Base-by-base conservation (phyloP, 2,329 filamentous ascomycete species). In the Pseudogymnoascus verrucosus region DNA sequence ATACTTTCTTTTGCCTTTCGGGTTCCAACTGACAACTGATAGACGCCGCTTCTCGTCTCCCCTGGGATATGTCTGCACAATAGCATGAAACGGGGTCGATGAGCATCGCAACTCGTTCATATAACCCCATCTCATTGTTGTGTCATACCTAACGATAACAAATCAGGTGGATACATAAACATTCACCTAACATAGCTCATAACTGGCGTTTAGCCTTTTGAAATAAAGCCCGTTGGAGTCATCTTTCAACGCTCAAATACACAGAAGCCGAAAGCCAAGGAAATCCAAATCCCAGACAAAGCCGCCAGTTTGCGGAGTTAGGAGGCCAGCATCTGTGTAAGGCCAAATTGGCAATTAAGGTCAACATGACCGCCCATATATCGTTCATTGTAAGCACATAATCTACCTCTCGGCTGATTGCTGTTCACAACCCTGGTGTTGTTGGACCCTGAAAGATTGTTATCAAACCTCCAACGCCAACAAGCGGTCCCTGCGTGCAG, bases 281-380 rank as follows among this genome's bases (percentile, higher is more conserved):
- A 5, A 34, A 34, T 19, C 51, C 5, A 57, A 57, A 57, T 21
- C 51, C 14, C 51, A 34, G 28, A 57, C 16, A 57, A 57, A 21
- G 28, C 10, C 28, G 4, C 28, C 14, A 57, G 16, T 21, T 31
- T 2, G 11, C 31, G 10, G 28, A 57, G n/a, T 36, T 19, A 14
- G n/a, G 51, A 14, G 28, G n/a, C 10, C 28, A 21, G 28, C 4
- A 34, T 34, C 19, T 19, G 51, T 36, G 28, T 14, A 57, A 34
- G 47, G 4, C 26, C 47, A 34, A 11, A 34, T 57, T 19, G 47
- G 26, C 23, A 14, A 31, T 31, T 31, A 57, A 57, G 51, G 51
- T 4, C 51, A 57, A 34, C 28, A 57, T 57, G 51, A 57, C 51
- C 28, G 51, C 51, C n/a, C 51, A 57, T 16, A 57, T 57, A 57